Evolutionary conservation across 1,284 basidiomycete genomes (phyloP).

Genomic region (Microbotryum silenes-acaulis): DNA sequence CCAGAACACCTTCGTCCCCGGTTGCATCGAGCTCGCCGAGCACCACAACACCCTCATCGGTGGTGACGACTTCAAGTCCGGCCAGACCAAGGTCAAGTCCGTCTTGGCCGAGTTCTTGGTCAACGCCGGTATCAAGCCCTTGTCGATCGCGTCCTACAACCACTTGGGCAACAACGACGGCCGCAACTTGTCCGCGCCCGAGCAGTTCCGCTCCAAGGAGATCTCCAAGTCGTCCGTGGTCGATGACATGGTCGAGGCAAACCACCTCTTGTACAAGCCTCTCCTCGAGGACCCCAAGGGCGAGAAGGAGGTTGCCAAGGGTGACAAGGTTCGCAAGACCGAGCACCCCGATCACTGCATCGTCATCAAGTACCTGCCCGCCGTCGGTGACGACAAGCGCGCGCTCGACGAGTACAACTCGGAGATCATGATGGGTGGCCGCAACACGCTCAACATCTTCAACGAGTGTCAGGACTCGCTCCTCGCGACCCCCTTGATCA

Average conservation of each 20-base stretch:
- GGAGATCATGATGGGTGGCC: slow-evolving; percentile 58
- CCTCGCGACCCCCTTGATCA: slow-evolving; percentile 88
- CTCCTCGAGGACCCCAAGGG: slow-evolving; percentile 44
- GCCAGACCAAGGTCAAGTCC: slow-evolving; percentile 48
- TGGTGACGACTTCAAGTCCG: slow-evolving; percentile 88
- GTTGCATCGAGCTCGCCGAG: slow-evolving; percentile 88
- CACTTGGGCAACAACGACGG: slow-evolving; percentile 99
- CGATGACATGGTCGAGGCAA: slow-evolving; percentile 93
- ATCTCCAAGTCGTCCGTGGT: slow-evolving; percentile 68
- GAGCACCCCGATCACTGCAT: slow-evolving; percentile 97
- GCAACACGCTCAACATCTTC: slow-evolving; percentile 65
- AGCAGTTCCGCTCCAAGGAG: slow-evolving; percentile 97
- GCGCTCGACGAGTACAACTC: slow-evolving; percentile 99
- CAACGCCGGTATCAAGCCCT: slow-evolving; percentile 97
- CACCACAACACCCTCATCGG: slow-evolving; percentile 85
- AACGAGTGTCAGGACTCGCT: slow-evolving; percentile 97
- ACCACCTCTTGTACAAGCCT: slow-evolving; percentile 79
- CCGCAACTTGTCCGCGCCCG: slow-evolving; percentile 68
- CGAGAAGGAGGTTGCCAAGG: slow-evolving; percentile 35
- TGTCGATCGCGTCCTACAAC: slow-evolving; percentile 95
- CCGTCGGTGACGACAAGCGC: slow-evolving; percentile 92
- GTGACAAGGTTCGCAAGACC: slow-evolving; percentile 50
- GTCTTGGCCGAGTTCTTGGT: slow-evolving; percentile 95
- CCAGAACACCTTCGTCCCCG: slow-evolving; percentile 98
- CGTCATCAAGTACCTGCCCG: slow-evolving; percentile 52